Base-by-base conservation (phyloP, 139 green algal species). In the Coelastrella sp. region DNA sequence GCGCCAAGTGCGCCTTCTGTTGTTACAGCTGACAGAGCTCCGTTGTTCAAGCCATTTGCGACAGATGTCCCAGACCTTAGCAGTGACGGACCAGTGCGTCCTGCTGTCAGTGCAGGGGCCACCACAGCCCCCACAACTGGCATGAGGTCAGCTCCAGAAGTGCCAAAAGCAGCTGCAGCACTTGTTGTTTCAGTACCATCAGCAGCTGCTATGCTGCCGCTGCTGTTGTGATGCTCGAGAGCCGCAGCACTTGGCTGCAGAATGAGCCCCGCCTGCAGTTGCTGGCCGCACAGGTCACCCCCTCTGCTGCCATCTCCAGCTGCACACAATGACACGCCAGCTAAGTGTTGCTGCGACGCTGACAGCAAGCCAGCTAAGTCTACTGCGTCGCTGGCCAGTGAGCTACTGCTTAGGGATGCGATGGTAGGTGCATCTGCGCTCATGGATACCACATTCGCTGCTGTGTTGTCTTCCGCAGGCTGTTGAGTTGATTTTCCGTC, bases 311-410 rank as follows among this genome's bases (percentile, higher is more conserved):
- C 87, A 64, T 64, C 54, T 16, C 5, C 83, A 20, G 32, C 32
- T 47, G 32, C 32, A 11, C 13, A 58, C 5, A 71, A 19, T 4
- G 84, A 58, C 73, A 89, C 20, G 19, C 56, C 54, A 60, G 85
- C 82, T 54, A 87, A 65, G 20, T 79, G 66, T 54, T 81, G 65
- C 85, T 89, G 85, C 16, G 61, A 86, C 3, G 78, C 64, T 5
- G 61, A 23, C 76, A 66, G 4, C 58, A 90, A 54, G 13, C 58
- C 58, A 22, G 20, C 86, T 5, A 90, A 11, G 3, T 66, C 65
- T 23, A 77, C 32, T 47, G 32, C 3, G 23, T 74, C 85, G 1
- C 22, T 32, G 22, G 47, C 61, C 60, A 57, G 75, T 7, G 22
- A 73, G 64, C 76, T 58, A 64, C 87, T 86, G 78, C 82, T 71